Percentiles rank a stretch among this genome's conserved stretches.
Conservation (phyloP, 2,329 filamentous ascomycete species). For the Cryphonectria nitschkei region DNA sequence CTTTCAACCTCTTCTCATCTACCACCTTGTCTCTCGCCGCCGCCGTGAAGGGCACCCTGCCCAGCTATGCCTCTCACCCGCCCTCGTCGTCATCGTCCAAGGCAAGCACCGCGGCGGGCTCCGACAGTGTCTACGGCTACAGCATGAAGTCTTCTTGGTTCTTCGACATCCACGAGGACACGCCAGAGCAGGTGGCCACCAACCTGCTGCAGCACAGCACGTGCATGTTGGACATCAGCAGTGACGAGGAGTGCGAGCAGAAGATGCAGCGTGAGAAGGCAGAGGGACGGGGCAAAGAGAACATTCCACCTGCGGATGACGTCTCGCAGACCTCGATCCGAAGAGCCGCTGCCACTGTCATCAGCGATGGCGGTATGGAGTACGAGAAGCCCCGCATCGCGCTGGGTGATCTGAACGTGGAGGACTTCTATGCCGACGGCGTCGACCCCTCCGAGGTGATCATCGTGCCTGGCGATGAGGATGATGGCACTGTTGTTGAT, state of each 20-base stretch:
- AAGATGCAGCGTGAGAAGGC: slow-evolving; percentile 55
- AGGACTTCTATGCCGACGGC: slow-evolving; percentile 69
- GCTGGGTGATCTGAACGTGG: slow-evolving; percentile 67
- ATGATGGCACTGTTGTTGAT: slow-evolving; percentile 41
- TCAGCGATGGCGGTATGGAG: slow-evolving; percentile 48
- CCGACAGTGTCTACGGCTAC: slow-evolving; percentile 40
- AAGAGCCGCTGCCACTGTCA: slow-evolving; percentile 36
- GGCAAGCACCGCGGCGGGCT: slow-evolving; percentile 34
- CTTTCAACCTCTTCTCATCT: slow-evolving; percentile 56
- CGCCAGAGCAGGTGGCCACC: slow-evolving; percentile 85
- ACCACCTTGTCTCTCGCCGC: slow-evolving; percentile 77
- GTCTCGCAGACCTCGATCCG: slow-evolving; percentile 59
- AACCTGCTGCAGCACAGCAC: slow-evolving; percentile 93
- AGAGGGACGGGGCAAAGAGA: slow-evolving; percentile 83
- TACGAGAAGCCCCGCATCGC: slow-evolving; percentile 68
- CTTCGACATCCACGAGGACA: slow-evolving; percentile 95
- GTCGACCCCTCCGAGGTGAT: slow-evolving; percentile 66
- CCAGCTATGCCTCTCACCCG: slow-evolving; percentile 59
- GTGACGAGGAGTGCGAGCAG: slow-evolving; percentile 75
- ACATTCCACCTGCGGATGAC: slow-evolving; percentile 76
- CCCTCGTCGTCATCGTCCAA: slow-evolving; percentile 39
- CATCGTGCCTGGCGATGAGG: slow-evolving; percentile 64
- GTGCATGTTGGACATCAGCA: slow-evolving; percentile 83
- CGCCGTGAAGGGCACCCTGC: slow-evolving; percentile 76
- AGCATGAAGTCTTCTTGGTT: slow-evolving; percentile 72